Base-by-base conservation (phyloP, 352 stramenopile species). In the Plasmopara muralis region DNA sequence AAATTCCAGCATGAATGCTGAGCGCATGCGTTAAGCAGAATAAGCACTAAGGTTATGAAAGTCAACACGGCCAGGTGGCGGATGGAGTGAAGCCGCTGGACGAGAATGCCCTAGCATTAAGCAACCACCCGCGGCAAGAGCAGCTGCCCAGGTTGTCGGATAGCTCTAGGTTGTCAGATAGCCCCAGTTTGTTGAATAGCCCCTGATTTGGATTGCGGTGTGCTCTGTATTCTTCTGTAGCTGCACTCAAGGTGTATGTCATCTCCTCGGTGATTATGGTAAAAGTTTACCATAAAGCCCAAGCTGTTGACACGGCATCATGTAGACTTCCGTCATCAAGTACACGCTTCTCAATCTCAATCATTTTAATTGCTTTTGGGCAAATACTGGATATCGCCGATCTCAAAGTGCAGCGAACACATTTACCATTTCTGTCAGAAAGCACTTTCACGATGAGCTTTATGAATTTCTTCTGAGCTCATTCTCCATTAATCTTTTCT, bases 11-110 rank as follows among this genome's bases (percentile, higher is more conserved):
- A 48, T 62, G 3, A 38, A 61, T 45, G 63, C 50, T 35, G 67
- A 58, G 10, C 72, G 70, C 45, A 87, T 56, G 4, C 79, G 72
- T 42, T 87, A 14, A 8, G 79, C 76, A 13, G 76, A 89, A 57
- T 87, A 68, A 38, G 72, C 63, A 40, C 79, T 87, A 53, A 76
- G 63, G 20, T 72, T 55, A 18, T 60, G 64, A 43, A 79, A 55
- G 51, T 71, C 66, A 13, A 40, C 52, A 25, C 38, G 54, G 14
- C 12, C 33, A 55, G 49, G 59, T 8, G 53, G 68, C 39, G 38
- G 30, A 20, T 52, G 39, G 9, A 65, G 39, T 30, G 54, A 72
- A 25, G 64, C 52, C 12, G 58, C 67, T 40, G 57, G 54, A 40
- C 72, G 80, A 4, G 58, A 68, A 55, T 83, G 72, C 29, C 74